Conservation (phyloP, 2,329 filamentous ascomycete species). For the Clarireedia homoeocarpa region DNA sequence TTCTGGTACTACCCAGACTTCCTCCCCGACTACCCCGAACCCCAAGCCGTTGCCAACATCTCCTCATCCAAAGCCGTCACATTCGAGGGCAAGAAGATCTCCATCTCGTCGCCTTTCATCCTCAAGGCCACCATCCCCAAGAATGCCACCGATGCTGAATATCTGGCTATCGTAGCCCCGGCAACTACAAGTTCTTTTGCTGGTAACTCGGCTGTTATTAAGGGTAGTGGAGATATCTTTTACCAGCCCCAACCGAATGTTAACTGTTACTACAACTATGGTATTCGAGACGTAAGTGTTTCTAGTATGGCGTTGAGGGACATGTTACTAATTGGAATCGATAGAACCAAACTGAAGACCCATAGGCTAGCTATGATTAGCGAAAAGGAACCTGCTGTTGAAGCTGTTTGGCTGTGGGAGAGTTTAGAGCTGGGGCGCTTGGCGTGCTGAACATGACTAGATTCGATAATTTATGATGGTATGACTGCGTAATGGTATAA, state of each 20-base stretch:
- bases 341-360: neutral
- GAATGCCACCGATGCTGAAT: neutral
- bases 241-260: neutral
- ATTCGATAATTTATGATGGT: too few species aligned
- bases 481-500: too few species aligned
- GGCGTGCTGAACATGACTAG: too few species aligned
- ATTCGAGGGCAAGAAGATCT: neutral
- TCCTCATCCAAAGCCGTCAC: neutral
- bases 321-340: neutral
- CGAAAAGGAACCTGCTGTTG: too few species aligned
- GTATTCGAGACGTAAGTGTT: slow-evolving; percentile 1
- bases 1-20: slow-evolving; percentile 8
- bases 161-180: neutral
- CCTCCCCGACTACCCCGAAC: neutral
- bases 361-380: neutral
- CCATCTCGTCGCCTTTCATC: neutral
- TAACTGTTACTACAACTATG: slow-evolving; percentile 1
- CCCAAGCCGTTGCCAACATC: neutral
- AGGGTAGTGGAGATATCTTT: neutral
- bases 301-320: neutral
- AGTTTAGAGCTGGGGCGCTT: too few species aligned
- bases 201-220: neutral
- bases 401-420: too few species aligned
- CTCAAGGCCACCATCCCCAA: neutral
- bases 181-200: slow-evolving; percentile 1